Evolutionary conservation across 805 yeast genomes (phyloP), one percentile per base, ranked within the genome.

Genomic region (Kodamaea lidongshanica): DNA sequence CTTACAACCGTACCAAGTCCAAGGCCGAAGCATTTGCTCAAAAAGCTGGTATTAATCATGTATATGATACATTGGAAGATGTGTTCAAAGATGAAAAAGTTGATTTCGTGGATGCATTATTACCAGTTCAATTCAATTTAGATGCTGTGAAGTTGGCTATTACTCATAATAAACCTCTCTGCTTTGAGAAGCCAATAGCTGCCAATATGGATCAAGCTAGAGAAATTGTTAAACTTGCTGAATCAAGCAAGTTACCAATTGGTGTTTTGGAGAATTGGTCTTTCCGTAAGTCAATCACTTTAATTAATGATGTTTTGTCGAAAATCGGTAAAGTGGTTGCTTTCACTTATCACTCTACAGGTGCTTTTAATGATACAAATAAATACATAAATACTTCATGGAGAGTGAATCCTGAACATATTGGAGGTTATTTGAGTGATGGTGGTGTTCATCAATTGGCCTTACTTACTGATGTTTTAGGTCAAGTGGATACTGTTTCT

Each of bases 371-470:
- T 41, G 63, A 61, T 17, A 46, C 59, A 34, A 77, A 71, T 58
- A 74, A 79, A 49, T 83, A 81, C 48, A 51, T 76, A 37, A 54
- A 61, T 13, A 88, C 96, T 2, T 33, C 77, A 10, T 89, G 97
- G 97, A 79, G 96, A 69, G 74, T 72, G 52, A 67, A 78, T 27
- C 96, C 97, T 18, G 79, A 85, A 56, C 96, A 89, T 52, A 72
- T 87, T 42, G 97, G 97, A 32, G 96, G 96, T 0, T 88, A 67
- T 58, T 65, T 89, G 46, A 79, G 89, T 35, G 97, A 89, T 49
- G 96, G 96, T 48, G 97, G 96, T 52, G 97, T 89, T 14, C 97
- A 89, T 58, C 96, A 88, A 56, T 63, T 88, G 54, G 95, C 95
- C 3, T 61, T 86, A 21, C 69, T 88, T 41, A 86, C 95, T 6